Evolutionary conservation across 495 filamentous ascomycete species (phyloP).

Genomic region (Melanomma pulvis-pyrius): DNA sequence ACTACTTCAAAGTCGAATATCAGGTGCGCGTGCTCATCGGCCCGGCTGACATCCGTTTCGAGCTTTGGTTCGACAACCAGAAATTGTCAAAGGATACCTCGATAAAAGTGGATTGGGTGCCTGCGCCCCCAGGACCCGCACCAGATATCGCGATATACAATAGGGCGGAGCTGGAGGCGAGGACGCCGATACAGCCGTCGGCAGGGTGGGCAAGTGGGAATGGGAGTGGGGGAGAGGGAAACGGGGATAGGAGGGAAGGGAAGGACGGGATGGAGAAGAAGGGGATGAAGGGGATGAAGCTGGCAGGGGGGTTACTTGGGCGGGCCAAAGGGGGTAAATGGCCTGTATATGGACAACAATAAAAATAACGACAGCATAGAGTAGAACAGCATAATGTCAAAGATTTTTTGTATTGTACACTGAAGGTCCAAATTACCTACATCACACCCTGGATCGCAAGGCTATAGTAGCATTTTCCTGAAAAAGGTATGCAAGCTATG

Average conservation of each 20-base stretch:
- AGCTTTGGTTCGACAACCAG: constrained; percentile 47
- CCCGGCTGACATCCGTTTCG: constrained; percentile 46
- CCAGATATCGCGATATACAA: constrained; percentile 18
- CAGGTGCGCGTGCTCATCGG: constrained; percentile 45
- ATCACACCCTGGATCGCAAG: not conserved
- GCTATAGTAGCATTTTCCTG: not conserved
- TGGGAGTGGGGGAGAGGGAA: not conserved
- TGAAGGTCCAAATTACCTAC: no score
- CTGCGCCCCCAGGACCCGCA: constrained; percentile 10
- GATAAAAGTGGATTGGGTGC: constrained; percentile 49
- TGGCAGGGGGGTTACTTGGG: not conserved
- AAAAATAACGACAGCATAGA: no score
- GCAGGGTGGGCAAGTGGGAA: not conserved
- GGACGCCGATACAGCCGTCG: not conserved
- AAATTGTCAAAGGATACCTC: constrained; percentile 46
- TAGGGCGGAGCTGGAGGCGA: constrained; percentile 7
- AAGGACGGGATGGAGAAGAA: not conserved
- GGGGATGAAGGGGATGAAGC: not conserved
- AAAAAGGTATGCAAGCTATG: not conserved
- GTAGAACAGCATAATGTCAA: not conserved
- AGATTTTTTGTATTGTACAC: not conserved
- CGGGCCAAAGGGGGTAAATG: constrained; percentile 18
- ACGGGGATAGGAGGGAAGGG: not conserved
- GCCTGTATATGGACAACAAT: constrained; percentile 10
- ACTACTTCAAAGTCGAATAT: constrained; percentile 48